Conservation (phyloP, 495 filamentous ascomycete genomes). For the Penicillium canescens region DNA sequence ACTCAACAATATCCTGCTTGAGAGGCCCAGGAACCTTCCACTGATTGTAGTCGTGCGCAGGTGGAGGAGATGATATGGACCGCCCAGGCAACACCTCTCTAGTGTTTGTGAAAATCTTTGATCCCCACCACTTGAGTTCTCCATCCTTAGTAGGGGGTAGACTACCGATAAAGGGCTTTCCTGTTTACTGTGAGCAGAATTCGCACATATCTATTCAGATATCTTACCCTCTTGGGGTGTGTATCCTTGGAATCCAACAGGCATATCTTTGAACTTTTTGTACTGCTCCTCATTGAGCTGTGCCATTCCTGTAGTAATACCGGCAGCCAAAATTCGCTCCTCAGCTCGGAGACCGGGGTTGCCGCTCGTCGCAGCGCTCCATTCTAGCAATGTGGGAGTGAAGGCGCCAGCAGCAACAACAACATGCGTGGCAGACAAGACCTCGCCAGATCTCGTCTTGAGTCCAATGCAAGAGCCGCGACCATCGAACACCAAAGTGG, state of each 20-base stretch:
- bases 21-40: slow-evolving; percentile 47
- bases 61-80: slow-evolving; percentile 50
- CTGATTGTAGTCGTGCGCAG: slow-evolving; percentile 39
- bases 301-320: slow-evolving; percentile 52
- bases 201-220: background rate
- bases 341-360: slow-evolving; percentile 47
- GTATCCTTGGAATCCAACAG: slow-evolving; percentile 39
- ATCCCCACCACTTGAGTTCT: slow-evolving; percentile 54
- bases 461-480: slow-evolving; percentile 48
- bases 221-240: slow-evolving; percentile 31
- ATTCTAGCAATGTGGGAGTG: slow-evolving; percentile 59
- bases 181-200: slow-evolving; percentile 17
- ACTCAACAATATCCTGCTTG: slow-evolving; percentile 36
- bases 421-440: slow-evolving; percentile 42
- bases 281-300: slow-evolving; percentile 29
- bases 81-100: slow-evolving; percentile 39
- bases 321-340: slow-evolving; percentile 55
- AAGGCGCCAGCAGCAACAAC: slow-evolving; percentile 59
- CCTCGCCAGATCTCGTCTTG: slow-evolving; percentile 38
- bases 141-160: slow-evolving; percentile 37
- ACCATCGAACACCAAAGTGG: slow-evolving; percentile 41
- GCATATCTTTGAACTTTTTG: slow-evolving; percentile 33
- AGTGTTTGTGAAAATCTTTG: slow-evolving; percentile 53
- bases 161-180: slow-evolving; percentile 34
- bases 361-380: slow-evolving; percentile 44